Evolutionary conservation across 176 grass and related monocot species (phyloP), one percentile per base, ranked within the genome.

Genomic region (Calamus simplicifolius): DNA sequence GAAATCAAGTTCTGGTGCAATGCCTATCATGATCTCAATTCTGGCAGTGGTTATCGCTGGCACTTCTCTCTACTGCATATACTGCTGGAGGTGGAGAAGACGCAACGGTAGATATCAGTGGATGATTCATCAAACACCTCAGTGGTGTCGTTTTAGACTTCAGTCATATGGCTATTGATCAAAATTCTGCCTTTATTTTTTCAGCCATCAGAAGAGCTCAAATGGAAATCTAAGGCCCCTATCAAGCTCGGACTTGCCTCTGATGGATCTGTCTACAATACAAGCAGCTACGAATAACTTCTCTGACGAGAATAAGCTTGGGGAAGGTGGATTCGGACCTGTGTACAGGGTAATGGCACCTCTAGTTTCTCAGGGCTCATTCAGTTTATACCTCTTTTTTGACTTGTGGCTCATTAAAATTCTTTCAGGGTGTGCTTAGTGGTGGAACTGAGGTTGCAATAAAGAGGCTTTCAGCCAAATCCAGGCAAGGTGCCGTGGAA

Each of bases 11-110:
- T 73, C 74, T 19, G 65, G 57, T 12, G 79, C 76, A 25, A 90
- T 87, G 85, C 12, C 63, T 1, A 95, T 87, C 25, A 90, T 95
- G 90, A 74, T 90, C 14, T 79, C 86, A 23, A 73, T 95, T 29
- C 81, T 95, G 19, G 86, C 62, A 52, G 77, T 87, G 4, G 90
- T 95, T 68, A 76, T 90, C 38, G 4, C 72, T 59, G 75, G 86
- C 82, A 79, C 70, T 4, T 55, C 70, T 16, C 27, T 73, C 64
- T 95, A 95, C 75, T 95, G 85, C 60, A 48, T 90, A 0, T 95
- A 95, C 76, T 95, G 90, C 78, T 95, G 90, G 90, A 89, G 80
- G 38, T 95, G 90, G 90, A 86, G 90, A 65, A 95, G 79, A 58
- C 77, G 90, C 83, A 95, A 95, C 62, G 90, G 90, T 95, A 71